Evolutionary conservation across 352 stramenopile species (phyloP).

Genomic region (Saprolegnia diclina): DNA sequence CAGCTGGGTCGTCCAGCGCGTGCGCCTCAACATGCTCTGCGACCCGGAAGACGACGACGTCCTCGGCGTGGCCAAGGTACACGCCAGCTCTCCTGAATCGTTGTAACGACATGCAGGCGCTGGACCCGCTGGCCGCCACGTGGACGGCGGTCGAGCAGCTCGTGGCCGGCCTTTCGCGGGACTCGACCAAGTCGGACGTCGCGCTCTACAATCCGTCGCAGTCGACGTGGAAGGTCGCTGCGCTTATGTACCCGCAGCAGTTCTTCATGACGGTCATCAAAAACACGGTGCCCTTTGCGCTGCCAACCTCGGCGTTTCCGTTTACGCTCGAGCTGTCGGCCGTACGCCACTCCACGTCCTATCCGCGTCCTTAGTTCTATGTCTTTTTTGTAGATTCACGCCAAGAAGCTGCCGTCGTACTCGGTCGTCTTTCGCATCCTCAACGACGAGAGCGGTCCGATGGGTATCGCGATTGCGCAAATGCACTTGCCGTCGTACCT

Average conservation of each 20-base stretch:
- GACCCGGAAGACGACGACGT: constrained; percentile 49
- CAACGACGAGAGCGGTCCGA: constrained; percentile 59
- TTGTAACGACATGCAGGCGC: constrained; percentile 26
- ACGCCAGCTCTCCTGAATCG: not conserved
- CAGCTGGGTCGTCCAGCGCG: constrained; percentile 61
- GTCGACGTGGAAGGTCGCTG: constrained; percentile 42
- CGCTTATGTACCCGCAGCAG: constrained; percentile 52
- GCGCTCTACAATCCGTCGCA: constrained; percentile 30
- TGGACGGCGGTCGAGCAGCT: constrained; percentile 58
- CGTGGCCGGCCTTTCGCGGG: constrained; percentile 27
- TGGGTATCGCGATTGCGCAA: constrained; percentile 53
- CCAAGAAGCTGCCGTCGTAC: constrained; percentile 62
- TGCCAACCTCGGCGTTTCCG: constrained; percentile 34
- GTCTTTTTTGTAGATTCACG: constrained; percentile 41
- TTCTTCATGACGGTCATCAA: constrained; percentile 40
- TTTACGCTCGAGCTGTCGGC: constrained; percentile 41
- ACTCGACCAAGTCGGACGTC: constrained; percentile 29
- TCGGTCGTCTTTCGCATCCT: constrained; percentile 61
- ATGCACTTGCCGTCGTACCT: constrained; percentile 70
- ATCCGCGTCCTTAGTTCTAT: no score
- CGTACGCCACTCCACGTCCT: constrained; percentile 30
- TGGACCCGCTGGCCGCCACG: constrained; percentile 48
- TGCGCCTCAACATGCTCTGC: constrained; percentile 63
- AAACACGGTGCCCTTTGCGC: constrained; percentile 37
- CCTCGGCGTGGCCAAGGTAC: constrained; percentile 42